A percentile compares a stretch with the other conserved stretches of the same genome.
phyloP scores from a whole-genome alignment of 225 moss, liverwort and hornwort species.

The Takakia lepidozioides region DNA sequence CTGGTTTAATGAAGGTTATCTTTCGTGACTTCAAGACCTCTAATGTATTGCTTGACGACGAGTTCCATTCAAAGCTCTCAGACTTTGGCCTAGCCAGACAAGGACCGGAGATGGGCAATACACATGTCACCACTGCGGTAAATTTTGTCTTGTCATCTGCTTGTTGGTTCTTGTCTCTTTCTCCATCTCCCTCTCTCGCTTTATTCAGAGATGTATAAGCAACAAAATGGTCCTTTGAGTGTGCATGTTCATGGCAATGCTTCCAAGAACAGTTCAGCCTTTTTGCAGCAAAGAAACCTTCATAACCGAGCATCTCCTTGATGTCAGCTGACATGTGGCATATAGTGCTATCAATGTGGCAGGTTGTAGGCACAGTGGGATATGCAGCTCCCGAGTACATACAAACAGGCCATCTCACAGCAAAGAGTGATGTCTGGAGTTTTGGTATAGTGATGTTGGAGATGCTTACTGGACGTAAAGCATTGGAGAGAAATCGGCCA shows the following conservation, averaged over 20 bases:
- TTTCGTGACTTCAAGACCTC: conserved; percentile 58
- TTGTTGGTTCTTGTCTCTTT: no score
- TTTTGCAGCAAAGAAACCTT: no score
- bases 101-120: conserved; percentile 29
- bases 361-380: conserved; percentile 46
- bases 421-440: conserved; percentile 63
- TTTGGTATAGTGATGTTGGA: conserved; percentile 68
- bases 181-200: no score
- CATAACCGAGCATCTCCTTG: neutral
- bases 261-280: no score
- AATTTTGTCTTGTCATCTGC: neutral
- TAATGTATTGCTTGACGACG: conserved; percentile 55
- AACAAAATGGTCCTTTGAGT: no score
- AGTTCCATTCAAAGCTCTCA: conserved; percentile 57
- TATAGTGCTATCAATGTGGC: no score
- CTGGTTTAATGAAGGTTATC: conserved; percentile 19
- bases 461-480: conserved; percentile 59
- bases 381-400: conserved; percentile 62
- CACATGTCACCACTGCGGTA: conserved; percentile 37
- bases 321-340: no score
- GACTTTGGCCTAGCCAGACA: conserved; percentile 68
- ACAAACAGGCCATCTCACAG: conserved; percentile 51
- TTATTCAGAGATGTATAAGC: no score
- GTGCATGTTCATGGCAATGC: no score
- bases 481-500: conserved; percentile 31